Base-by-base conservation (phyloP, 345 rosid species). In the Acer negundo region DNA sequence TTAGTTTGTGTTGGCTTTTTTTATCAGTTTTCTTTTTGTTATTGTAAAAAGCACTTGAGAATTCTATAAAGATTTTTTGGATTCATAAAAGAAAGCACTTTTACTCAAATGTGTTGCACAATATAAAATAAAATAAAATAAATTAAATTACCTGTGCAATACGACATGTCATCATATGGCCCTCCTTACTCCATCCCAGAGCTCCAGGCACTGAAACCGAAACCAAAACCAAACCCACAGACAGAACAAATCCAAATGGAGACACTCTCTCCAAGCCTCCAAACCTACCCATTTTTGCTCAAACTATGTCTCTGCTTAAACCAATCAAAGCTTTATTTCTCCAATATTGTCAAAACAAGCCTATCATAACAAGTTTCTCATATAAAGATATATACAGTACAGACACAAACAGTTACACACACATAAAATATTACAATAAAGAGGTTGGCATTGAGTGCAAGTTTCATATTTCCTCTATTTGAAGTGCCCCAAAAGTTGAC, bases 131-230 rank as follows among this genome's bases (percentile, higher is more conserved):
- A 35, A 42, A 42, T 42, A 9, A 8, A 22, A 58, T 28, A 63
- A 51, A 42, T 77, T 28, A 63, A 51, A 42, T 77, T 83, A 95
- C 98, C 92, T 92, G 96, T 3, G 99, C 98, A 47, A 95, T 91
- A 79, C 91, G 87, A 75, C 98, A 95, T 42, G 97, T 92, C 82
- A 92, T 86, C 26, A 87, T 47, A 78, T 95, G 99, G 74, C 98
- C 99, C 84, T 95, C 99, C 83, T 92, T 95, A 83, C 99, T 91
- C 99, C 99, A 95, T 20, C 93, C 82, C 7, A 56, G 78, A 53
- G 89, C 86, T 44, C 79, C 84, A 15, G 90, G 82, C 70, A 81
- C 70, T 10, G 84, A 77, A 73, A 79, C 68, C 62, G 70, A 79
- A 78, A 83, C 82, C 80, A 89, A 79, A 78, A 83, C 82, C 80